Base-by-base conservation (phyloP, 129 eudicot genomes). In the Arctium minus region DNA sequence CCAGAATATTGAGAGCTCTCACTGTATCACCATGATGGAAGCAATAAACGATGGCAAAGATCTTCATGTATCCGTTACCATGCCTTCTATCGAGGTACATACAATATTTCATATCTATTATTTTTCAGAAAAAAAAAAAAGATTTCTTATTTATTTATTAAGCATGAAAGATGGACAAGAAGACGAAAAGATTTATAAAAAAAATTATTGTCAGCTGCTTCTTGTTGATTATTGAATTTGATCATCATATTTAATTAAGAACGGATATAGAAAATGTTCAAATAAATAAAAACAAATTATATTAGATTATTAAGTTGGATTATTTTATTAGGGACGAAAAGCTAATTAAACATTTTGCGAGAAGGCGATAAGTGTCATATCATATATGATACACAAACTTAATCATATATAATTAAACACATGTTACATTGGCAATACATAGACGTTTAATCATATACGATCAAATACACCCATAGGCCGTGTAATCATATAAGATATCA, bases 21-120 rank as follows among this genome's bases (percentile, higher is more conserved):
- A 88, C 27, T 92, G 97, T 65, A 92, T 92, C 68, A 92, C 94
- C 37, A 88, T 92, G 97, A 86, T 92, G 92, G 97, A 92, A 72
- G 89, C 97, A 1, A 72, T 88, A 2, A 90, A 90, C 72, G 80
- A 77, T 7, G 94, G 94, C 56, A 87, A 87, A 81, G 94, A 92
- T 48, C 92, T 92, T 70, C 97, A 92, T 80, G 60, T 92, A 6
- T 92, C 97, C 3, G 97, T 92, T 79, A 89, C 91, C 76, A 92
- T 92, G 97, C 94, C 94, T 70, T 92, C 97, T 15, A 92, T 92
- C 80, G 93, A 92, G 97, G 97, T 92, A 88, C 3, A 0, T 42
- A 2, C 2, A 30, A 70, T 1, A 8, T 38, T 71, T 15, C 10
- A 70, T 31, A 3, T 6, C 29, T 22, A 4, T 11, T 39, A 6